phyloP scores from a whole-genome alignment of 1,139 yeast species.

The Yamadazyma diospyri region DNA sequence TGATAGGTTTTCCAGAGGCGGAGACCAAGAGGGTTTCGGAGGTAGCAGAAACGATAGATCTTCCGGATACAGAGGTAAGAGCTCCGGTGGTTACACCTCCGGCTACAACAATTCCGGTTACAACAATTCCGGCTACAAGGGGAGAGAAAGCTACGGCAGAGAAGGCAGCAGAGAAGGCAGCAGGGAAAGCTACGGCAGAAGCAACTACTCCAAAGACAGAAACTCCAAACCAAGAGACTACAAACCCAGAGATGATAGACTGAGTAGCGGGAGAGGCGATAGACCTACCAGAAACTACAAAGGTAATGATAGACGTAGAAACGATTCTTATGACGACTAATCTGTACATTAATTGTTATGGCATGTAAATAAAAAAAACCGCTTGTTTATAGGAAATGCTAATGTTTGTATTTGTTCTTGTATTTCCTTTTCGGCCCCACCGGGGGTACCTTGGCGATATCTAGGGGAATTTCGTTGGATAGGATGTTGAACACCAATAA shows the following conservation, averaged over 20 bases:
- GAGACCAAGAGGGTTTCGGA: constrained; percentile 5
- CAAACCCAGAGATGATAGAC: neutral
- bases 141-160: constrained; percentile 23
- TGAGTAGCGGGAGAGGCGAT: constrained; percentile 1
- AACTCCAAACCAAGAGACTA: too few relatives aligned
- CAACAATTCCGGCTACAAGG: neutral
- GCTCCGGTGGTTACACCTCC: constrained; percentile 4
- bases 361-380: neutral
- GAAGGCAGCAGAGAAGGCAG: neutral
- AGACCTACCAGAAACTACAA: constrained; percentile 4
- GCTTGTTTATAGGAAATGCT: constrained; percentile 1
- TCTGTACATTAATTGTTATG: too few relatives aligned
- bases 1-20: constrained; percentile 4
- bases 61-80: neutral
- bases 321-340: neutral
- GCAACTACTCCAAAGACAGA: constrained; percentile 1
- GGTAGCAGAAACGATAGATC: constrained; percentile 14
- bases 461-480: constrained; percentile 46
- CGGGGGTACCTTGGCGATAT: constrained; percentile 8
- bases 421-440: constrained; percentile 17
- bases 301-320: constrained; percentile 1
- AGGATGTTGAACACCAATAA: constrained; percentile 56
- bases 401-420: constrained; percentile 9
- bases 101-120: constrained; percentile 1
- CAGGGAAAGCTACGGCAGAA: constrained; percentile 23